phyloP scores from a whole-genome alignment of 441 rosid species.

The Croton setiger region DNA sequence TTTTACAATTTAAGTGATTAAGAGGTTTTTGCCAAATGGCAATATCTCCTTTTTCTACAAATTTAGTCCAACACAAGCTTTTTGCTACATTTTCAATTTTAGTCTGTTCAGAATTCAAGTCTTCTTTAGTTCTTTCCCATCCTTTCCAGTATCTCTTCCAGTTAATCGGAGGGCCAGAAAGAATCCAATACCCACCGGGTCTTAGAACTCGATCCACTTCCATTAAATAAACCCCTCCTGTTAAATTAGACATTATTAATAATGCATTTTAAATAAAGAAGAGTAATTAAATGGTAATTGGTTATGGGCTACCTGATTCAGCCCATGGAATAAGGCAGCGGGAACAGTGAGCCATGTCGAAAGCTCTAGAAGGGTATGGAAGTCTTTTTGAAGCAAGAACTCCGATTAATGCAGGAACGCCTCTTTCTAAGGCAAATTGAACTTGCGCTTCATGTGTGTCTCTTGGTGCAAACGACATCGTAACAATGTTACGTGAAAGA shows the following conservation, averaged over 20 bases:
- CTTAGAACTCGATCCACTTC: conserved; percentile 80
- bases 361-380: conserved; percentile 83
- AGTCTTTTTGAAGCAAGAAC: conserved; percentile 74
- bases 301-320: conserved; percentile 34
- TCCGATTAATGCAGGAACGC: conserved; percentile 85
- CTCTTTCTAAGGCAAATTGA: conserved; percentile 86
- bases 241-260: neutral
- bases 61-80: conserved; percentile 70
- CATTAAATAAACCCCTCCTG: conserved; percentile 71
- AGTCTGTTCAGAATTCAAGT: conserved; percentile 60
- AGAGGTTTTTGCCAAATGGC: conserved; percentile 82
- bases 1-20: conserved; percentile 49
- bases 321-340: conserved; percentile 94
- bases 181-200: conserved; percentile 90
- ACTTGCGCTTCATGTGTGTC: conserved; percentile 93
- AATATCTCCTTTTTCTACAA: conserved; percentile 61
- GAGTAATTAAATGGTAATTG: neutral
- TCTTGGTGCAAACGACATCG: conserved; percentile 85
- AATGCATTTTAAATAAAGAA: too few relatives aligned
- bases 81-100: conserved; percentile 55
- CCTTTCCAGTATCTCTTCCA: conserved; percentile 68
- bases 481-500: conserved; percentile 59
- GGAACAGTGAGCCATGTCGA: conserved; percentile 96
- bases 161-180: conserved; percentile 81
- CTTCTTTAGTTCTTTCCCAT: conserved; percentile 66